These are phyloP conservation scores for Bodo saltans DNA, from an alignment of 78 protist genomes.

Conservation along the genomic window DNA sequence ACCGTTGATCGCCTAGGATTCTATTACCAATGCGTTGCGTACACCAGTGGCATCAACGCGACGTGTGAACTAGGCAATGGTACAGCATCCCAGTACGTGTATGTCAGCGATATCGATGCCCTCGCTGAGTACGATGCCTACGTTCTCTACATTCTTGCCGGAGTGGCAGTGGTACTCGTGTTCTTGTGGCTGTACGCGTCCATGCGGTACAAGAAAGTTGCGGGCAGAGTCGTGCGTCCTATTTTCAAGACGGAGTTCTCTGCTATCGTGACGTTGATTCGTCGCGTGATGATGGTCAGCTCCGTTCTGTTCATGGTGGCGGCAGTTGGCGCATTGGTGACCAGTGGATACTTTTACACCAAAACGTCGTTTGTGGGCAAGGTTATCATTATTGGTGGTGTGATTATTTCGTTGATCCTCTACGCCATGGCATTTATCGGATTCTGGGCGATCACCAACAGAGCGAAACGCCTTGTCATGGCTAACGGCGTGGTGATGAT, in stretches of 20 bases:
- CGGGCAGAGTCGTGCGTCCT: neutral
- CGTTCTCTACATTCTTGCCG: neutral
- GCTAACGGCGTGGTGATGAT: conserved; percentile 2
- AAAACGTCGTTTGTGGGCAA: neutral
- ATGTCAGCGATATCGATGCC: neutral
- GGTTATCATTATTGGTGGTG: neutral
- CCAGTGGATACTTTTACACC: neutral
- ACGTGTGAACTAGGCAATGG: too few species aligned
- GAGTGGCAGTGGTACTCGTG: neutral
- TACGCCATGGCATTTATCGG: conserved; percentile 4
- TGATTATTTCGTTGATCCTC: neutral
- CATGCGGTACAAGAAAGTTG: neutral
- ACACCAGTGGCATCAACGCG: too few species aligned
- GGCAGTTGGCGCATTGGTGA: neutral
- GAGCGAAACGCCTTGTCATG: neutral
- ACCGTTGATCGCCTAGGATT: too few species aligned
- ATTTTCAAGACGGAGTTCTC: conserved; percentile 1
- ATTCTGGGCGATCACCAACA: conserved; percentile 6
- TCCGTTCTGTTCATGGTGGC: neutral
- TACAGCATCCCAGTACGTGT: neutral
- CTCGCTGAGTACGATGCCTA: neutral
- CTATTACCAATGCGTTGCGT: too few species aligned
- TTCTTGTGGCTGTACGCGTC: neutral
- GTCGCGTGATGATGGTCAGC: neutral
- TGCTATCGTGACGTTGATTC: neutral